These are phyloP conservation scores for Neurospora intermedia DNA, from an alignment of 495 filamentous ascomycete genomes.

Conservation along the genomic window DNA sequence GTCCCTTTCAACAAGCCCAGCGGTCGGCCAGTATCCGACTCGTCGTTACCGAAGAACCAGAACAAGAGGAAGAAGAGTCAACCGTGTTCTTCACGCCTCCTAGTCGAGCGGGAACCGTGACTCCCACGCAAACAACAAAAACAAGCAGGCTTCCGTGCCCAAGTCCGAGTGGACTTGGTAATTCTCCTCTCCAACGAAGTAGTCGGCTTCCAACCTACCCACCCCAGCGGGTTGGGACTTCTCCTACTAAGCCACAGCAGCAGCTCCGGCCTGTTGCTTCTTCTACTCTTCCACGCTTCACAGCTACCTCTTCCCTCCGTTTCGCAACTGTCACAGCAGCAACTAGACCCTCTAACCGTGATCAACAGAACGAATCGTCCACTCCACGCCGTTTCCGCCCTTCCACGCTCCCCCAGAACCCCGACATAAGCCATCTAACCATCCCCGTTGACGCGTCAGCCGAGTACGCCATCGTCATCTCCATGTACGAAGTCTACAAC, in stretches of 20 bases:
- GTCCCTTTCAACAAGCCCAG: background rate
- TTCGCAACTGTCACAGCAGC: background rate
- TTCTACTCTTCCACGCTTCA: background rate
- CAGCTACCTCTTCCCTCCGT: background rate
- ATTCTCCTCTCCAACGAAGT: background rate
- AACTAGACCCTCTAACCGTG: background rate
- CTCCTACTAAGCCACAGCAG: background rate
- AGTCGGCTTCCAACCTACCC: background rate
- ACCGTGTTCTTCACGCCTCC: background rate
- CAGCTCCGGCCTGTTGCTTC: background rate
- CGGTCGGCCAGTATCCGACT: background rate
- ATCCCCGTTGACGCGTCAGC: conserved; percentile 57
- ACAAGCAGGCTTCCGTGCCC: background rate
- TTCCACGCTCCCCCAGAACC: conserved; percentile 55
- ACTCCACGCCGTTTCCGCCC: conserved; percentile 44
- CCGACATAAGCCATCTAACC: conserved; percentile 60
- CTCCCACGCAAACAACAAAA: background rate
- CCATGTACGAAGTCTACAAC: conserved; percentile 99
- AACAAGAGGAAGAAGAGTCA: background rate
- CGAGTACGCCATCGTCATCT: conserved; percentile 82
- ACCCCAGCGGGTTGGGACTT: background rate
- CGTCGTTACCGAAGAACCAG: background rate
- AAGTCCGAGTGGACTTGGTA: background rate
- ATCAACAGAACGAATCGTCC: conserved; percentile 30
- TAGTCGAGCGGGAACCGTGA: background rate